A percentile compares a stretch with the other conserved stretches of the same genome.
phyloP scores from a whole-genome alignment of 2,329 filamentous ascomycete species.

The Alternaria gaisen region DNA sequence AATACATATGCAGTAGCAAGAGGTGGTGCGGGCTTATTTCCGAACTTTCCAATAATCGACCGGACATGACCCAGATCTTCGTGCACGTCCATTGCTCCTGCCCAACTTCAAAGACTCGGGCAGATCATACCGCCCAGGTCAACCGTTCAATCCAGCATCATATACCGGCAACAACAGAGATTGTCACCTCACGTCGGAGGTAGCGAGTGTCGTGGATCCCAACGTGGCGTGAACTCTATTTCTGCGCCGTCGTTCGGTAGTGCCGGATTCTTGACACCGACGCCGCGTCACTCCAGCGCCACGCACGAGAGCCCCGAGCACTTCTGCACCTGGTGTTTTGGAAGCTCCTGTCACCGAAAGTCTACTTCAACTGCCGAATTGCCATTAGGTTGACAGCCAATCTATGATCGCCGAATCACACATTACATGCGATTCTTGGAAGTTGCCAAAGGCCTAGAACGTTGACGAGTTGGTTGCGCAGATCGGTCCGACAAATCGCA shows the following conservation, averaged over 20 bases:
- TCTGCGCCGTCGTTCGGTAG: neutral
- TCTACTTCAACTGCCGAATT: neutral
- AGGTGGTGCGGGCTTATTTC: neutral
- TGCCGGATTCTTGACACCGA: neutral
- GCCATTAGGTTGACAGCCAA: neutral
- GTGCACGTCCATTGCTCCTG: conserved; percentile 3
- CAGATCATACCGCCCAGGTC: neutral
- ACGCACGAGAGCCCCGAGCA: neutral
- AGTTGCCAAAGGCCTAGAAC: neutral
- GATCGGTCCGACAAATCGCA: conserved; percentile 4
- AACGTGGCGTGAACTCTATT: conserved; percentile 11
- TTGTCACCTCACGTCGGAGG: neutral
- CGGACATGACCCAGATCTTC: neutral
- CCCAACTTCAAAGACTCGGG: conserved; percentile 4
- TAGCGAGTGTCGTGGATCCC: neutral
- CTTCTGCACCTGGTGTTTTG: neutral
- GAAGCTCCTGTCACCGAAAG: conserved; percentile 1
- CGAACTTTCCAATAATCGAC: neutral
- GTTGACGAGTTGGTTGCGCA: neutral
- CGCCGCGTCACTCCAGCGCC: conserved; percentile 1
- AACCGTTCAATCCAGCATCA: neutral
- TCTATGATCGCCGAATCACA: neutral
- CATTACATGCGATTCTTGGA: neutral
- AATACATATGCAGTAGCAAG: neutral
- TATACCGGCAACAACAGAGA: neutral